Evolutionary conservation across 2,329 filamentous ascomycete genomes (phyloP).

Genomic region (Colletotrichum australisinense): DNA sequence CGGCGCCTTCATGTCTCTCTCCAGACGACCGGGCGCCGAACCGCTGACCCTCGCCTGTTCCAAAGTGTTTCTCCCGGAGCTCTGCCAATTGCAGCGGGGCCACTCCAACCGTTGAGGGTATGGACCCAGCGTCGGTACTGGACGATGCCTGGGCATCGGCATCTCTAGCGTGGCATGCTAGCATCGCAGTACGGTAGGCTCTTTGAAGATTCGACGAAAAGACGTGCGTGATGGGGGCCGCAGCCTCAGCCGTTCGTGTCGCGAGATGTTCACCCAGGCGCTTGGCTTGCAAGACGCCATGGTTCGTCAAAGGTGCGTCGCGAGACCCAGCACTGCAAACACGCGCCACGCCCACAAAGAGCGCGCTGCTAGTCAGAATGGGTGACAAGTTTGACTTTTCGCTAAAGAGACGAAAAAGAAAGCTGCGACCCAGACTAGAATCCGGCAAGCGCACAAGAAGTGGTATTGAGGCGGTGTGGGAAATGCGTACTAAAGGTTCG

Average conservation of each 20-base stretch:
- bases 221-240: conserved; percentile 65
- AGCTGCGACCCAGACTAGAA: not conserved
- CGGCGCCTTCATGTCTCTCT: conserved; percentile 60
- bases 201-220: conserved; percentile 85
- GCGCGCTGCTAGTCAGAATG: conserved; percentile 40
- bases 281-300: conserved; percentile 83
- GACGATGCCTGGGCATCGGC: conserved; percentile 55
- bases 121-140: not conserved
- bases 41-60: conserved; percentile 74
- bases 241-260: conserved; percentile 38
- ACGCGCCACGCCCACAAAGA: not conserved
- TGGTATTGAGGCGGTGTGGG: not conserved
- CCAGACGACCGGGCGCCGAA: conserved; percentile 53
- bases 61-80: conserved; percentile 81
- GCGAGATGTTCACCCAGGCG: conserved; percentile 75
- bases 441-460: conserved; percentile 18
- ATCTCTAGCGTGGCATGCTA: conserved; percentile 56
- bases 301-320: conserved; percentile 83
- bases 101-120: conserved; percentile 35
- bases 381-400: not conserved
- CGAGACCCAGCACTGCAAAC: conserved; percentile 74
- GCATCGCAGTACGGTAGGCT: conserved; percentile 77
- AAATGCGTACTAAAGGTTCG: conserved; percentile 73
- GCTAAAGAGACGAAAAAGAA: not conserved
- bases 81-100: conserved; percentile 55